These are phyloP conservation scores for Pseudocercospora eumusae DNA, from an alignment of 2,329 filamentous ascomycete species.

Conservation along the genomic window DNA sequence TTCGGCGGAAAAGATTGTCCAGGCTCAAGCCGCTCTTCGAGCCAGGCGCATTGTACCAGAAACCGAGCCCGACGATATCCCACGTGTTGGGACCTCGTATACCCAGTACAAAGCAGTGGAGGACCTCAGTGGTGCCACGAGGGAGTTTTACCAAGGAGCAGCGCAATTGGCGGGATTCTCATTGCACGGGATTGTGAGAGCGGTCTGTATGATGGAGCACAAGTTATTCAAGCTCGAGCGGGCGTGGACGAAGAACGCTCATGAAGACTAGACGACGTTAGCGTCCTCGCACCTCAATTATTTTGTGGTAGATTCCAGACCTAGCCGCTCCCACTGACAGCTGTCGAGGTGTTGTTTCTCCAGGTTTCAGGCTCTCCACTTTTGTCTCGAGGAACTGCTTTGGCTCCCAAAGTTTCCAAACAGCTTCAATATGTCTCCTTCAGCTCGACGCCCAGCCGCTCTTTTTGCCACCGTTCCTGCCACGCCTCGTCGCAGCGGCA, in stretches of 20 bases:
- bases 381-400: slow-evolving; percentile 18
- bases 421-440: slow-evolving; percentile 11
- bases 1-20: slow-evolving; percentile 42
- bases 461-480: slow-evolving; percentile 23
- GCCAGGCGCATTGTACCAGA: slow-evolving; percentile 43
- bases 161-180: slow-evolving; percentile 54
- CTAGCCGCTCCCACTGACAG: slow-evolving; percentile 15
- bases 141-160: slow-evolving; percentile 54
- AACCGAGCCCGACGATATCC: slow-evolving; percentile 36
- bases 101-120: slow-evolving; percentile 50
- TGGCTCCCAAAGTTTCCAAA: slow-evolving; percentile 27
- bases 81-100: slow-evolving; percentile 55
- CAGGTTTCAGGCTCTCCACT: slow-evolving; percentile 25
- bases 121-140: slow-evolving; percentile 47
- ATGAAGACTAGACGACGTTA: slow-evolving; percentile 20
- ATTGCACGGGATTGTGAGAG: slow-evolving; percentile 52
- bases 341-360: slow-evolving; percentile 21
- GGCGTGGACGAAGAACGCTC: slow-evolving; percentile 30
- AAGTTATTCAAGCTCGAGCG: slow-evolving; percentile 45
- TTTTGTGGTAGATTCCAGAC: slow-evolving; percentile 10
- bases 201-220: slow-evolving; percentile 54
- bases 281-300: background rate
- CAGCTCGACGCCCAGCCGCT: slow-evolving; percentile 14
- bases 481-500: slow-evolving; percentile 1
- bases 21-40: slow-evolving; percentile 48